Percentiles rank a stretch among this genome's conserved stretches.
These are phyloP conservation scores for Magnusiomyces clavatus DNA, from an alignment of 1,139 yeast genomes.

Conservation along the genomic window DNA sequence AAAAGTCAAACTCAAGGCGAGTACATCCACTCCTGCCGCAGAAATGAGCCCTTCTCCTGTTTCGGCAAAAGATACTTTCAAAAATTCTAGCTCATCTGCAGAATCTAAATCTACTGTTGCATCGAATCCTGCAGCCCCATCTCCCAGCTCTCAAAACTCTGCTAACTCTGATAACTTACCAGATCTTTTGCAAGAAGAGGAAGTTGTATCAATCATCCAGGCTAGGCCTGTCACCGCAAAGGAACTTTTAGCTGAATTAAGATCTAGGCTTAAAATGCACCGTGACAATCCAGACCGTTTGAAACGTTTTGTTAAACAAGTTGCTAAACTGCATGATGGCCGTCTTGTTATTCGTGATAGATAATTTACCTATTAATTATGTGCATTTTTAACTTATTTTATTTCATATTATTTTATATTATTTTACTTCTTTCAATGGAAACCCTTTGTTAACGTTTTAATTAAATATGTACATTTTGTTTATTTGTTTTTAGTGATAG, in stretches of 20 bases:
- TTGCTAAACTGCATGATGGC: slow-evolving; percentile 61
- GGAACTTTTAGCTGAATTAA: slow-evolving; percentile 53
- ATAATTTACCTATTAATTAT: not conserved
- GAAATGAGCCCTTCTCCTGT: not conserved
- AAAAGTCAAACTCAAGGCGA: slow-evolving; percentile 11
- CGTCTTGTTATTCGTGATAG: slow-evolving; percentile 41
- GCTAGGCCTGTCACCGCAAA: slow-evolving; percentile 58
- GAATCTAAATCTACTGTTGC: not conserved
- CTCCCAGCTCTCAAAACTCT: slow-evolving; percentile 7
- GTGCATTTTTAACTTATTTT: not conserved
- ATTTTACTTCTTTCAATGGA: not conserved
- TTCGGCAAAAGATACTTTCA: not conserved
- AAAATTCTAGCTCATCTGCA: not conserved
- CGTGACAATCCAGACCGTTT: slow-evolving; percentile 63
- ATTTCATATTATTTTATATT: not conserved
- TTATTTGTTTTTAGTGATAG: too few relatives aligned
- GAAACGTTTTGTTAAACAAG: slow-evolving; percentile 58
- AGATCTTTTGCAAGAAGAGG: slow-evolving; percentile 52
- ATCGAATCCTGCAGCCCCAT: slow-evolving; percentile 18
- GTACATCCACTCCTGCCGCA: not conserved
- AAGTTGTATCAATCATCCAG: slow-evolving; percentile 59
- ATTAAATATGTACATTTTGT: too few relatives aligned
- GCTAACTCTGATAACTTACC: slow-evolving; percentile 20
- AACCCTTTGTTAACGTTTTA: too few relatives aligned
- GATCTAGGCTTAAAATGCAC: slow-evolving; percentile 57